Base-by-base conservation (phyloP, 2,329 filamentous ascomycete species). In the Cercospora brassicicola region DNA sequence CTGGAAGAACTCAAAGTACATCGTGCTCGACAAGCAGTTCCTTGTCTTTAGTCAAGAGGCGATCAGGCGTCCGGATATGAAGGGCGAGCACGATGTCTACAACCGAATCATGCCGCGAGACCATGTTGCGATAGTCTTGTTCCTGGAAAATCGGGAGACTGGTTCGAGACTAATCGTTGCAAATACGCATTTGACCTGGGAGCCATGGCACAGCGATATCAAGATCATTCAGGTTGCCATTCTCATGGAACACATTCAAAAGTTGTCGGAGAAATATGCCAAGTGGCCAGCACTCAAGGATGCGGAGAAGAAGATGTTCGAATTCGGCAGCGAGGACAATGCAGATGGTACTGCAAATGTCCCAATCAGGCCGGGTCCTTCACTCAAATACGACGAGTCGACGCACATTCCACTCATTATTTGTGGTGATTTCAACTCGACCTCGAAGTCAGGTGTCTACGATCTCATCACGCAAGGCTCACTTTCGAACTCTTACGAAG, bases 101-200 rank as follows among this genome's bases (percentile, higher is more conserved):
- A 99, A 99, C 79, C 91, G 95, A 30, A 91, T 99, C 69, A 98
- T 97, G 95, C 94, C 94, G 69, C 93, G 95, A 81, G 95, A 99
- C 84, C 94, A 98, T 78, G 97, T 99, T 79, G 95, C 91, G 15
- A 90, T 97, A 59, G 88, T 97, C 59, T 89, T 91, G 65, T 96
- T 98, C 83, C 88, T 99, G 70, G 95, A 99, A 80, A 97, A 96
- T 76, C 89, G 94, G 42, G 83, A 88, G 69, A 97, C 94, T 0
- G 95, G 95, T n/a, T 90, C 93, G 13, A 90, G 95, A 66, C 83
- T 98, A 76, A 96, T 99, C 71, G 89, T 98, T 39, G 93, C 93
- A 73, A 98, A 98, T 77, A 92, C 92, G 4, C 95, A 99, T 83
- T 85, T 98, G 62, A 96, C 93, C 76, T 99, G 95, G 95, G 94